Percentiles rank a stretch among this genome's conserved stretches.
phyloP scores from a whole-genome alignment of 1,139 yeast genomes.

The Kurtzmaniella quercitrusa region DNA sequence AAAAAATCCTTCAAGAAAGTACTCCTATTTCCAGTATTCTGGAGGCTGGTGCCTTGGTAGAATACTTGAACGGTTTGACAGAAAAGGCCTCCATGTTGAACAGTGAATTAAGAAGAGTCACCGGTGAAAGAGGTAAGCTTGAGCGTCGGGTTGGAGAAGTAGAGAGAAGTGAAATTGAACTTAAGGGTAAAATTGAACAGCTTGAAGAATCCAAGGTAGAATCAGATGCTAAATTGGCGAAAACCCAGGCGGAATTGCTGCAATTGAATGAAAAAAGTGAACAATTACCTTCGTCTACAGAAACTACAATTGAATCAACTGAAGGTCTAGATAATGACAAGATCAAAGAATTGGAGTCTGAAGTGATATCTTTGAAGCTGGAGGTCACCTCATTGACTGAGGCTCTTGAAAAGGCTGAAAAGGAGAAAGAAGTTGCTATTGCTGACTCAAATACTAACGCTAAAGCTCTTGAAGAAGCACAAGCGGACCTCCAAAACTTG shows the following conservation, averaged over 20 bases:
- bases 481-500: neutral
- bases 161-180: neutral
- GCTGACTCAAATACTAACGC: neutral
- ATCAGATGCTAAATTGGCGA: constrained; percentile 3
- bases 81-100: constrained; percentile 58
- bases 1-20: constrained; percentile 65
- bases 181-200: constrained; percentile 37
- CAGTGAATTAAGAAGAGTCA: constrained; percentile 40
- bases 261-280: constrained; percentile 9
- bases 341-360: constrained; percentile 4
- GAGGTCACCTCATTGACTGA: neutral
- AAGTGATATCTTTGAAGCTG: neutral
- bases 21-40: constrained; percentile 77
- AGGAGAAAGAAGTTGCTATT: constrained; percentile 1
- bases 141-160: constrained; percentile 8
- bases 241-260: constrained; percentile 1
- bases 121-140: constrained; percentile 9
- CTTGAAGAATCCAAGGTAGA: constrained; percentile 1
- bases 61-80: constrained; percentile 61
- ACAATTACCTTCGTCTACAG: constrained; percentile 1
- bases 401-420: neutral
- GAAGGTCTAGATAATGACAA: constrained; percentile 11
- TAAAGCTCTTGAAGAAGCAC: neutral
- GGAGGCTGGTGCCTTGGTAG: constrained; percentile 67
- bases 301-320: neutral